phyloP scores from a whole-genome alignment of 495 filamentous ascomycete species.

The Neurospora sp. region DNA sequence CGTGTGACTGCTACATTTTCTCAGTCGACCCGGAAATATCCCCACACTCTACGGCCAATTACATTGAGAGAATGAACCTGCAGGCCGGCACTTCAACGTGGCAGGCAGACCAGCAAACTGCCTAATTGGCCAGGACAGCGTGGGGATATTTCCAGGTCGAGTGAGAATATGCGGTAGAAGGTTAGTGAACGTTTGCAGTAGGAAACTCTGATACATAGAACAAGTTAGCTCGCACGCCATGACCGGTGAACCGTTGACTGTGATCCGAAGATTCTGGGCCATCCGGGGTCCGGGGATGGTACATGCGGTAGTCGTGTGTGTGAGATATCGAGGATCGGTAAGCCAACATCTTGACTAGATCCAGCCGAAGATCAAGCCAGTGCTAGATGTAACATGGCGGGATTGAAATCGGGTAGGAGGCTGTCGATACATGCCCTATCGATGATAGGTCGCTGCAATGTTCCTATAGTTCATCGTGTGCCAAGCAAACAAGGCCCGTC shows the following conservation, averaged over 20 bases:
- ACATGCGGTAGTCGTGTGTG: background rate
- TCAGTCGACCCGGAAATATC: too few species aligned
- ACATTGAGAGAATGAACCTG: too few species aligned
- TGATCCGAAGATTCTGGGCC: background rate
- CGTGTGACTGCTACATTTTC: background rate
- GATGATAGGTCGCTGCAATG: background rate
- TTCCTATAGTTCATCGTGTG: background rate
- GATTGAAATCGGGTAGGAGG: background rate
- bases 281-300: background rate
- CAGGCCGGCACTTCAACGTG: too few species aligned
- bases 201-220: background rate
- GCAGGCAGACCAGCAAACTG: too few species aligned
- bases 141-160: too few species aligned
- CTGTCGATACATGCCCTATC: background rate
- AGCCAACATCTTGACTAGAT: background rate
- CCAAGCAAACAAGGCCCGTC: background rate
- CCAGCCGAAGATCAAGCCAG: background rate
- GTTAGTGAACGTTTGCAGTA: background rate
- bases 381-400: background rate
- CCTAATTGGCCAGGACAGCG: too few species aligned
- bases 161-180: background rate
- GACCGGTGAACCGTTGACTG: background rate
- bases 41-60: too few species aligned
- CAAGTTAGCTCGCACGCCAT: background rate
- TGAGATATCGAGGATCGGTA: background rate